These are phyloP conservation scores for Trifolium repens DNA, from an alignment of 306 rosid genomes.

Conservation along the genomic window DNA sequence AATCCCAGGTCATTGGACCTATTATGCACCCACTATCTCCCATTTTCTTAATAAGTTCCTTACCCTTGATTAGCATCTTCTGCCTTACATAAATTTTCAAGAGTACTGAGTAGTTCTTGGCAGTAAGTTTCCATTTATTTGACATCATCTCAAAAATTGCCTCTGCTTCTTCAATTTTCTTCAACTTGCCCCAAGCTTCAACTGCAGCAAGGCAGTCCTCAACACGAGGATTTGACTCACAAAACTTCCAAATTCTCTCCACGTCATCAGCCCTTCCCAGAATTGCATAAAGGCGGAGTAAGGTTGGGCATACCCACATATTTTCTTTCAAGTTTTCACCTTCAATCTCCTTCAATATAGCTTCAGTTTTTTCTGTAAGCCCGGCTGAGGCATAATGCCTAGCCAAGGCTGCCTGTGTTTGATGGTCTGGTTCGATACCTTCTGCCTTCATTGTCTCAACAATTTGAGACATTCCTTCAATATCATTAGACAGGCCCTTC, in stretches of 20 bases:
- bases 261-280: conserved; percentile 76
- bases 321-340: conserved; percentile 52
- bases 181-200: conserved; percentile 76
- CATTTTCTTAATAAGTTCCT: conserved; percentile 71
- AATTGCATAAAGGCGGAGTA: conserved; percentile 66
- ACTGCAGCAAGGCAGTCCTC: conserved; percentile 65
- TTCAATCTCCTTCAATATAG: conserved; percentile 70
- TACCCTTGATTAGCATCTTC: conserved; percentile 74
- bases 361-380: conserved; percentile 67
- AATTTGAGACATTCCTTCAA: conserved; percentile 73
- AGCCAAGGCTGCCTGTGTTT: conserved; percentile 50
- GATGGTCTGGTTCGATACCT: conserved; percentile 60
- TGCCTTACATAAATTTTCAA: conserved; percentile 57
- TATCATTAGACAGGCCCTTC: conserved; percentile 68
- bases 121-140: conserved; percentile 51
- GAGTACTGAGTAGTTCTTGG: conserved; percentile 54
- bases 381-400: conserved; percentile 67
- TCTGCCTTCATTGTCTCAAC: conserved; percentile 76
- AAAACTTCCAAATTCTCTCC: conserved; percentile 69
- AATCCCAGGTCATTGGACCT: conserved; percentile 68
- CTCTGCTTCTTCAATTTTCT: conserved; percentile 72
- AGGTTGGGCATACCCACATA: conserved; percentile 41
- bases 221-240: conserved; percentile 54
- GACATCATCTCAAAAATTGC: conserved; percentile 62
- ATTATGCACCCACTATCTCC: conserved; percentile 51